Evolutionary conservation across 116 monocot genomes (phyloP).

Genomic region (Zostera marina): DNA sequence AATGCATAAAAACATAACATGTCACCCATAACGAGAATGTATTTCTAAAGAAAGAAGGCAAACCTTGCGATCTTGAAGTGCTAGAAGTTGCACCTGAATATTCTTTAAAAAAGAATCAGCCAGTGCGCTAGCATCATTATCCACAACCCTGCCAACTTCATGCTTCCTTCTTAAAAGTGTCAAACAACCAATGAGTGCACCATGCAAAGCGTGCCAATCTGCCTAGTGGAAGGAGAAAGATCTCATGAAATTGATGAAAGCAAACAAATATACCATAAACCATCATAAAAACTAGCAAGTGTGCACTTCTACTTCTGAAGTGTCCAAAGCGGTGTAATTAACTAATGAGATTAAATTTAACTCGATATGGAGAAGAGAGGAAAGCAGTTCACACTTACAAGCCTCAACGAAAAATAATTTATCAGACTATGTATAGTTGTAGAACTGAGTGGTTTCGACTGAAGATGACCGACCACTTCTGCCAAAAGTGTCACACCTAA

Average conservation of each 20-base stretch:
- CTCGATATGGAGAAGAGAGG: too few species aligned
- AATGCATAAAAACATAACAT: neutral
- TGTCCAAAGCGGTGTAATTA: neutral
- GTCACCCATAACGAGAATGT: neutral
- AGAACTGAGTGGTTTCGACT: slow-evolving; percentile 31
- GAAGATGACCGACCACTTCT: slow-evolving; percentile 48
- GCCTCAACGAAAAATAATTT: slow-evolving; percentile 63
- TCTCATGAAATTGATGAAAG: slow-evolving; percentile 8
- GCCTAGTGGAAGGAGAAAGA: slow-evolving; percentile 33
- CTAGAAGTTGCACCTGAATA: slow-evolving; percentile 60
- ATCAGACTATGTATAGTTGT: slow-evolving; percentile 38
- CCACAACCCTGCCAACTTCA: slow-evolving; percentile 31
- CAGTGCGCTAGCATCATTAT: slow-evolving; percentile 49
- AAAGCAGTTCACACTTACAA: slow-evolving; percentile 35
- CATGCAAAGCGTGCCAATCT: slow-evolving; percentile 86
- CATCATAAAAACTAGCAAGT: neutral
- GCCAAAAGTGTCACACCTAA: slow-evolving; percentile 69
- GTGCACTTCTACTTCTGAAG: too few species aligned
- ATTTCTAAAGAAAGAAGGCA: neutral
- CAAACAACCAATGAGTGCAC: slow-evolving; percentile 81
- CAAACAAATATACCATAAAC: neutral
- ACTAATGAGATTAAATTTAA: neutral
- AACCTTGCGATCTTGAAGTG: slow-evolving; percentile 71
- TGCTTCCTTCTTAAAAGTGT: slow-evolving; percentile 62
- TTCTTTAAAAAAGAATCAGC: slow-evolving; percentile 39